Base-by-base conservation (phyloP, 176 grass and related monocot genomes). In the Bothriochloa decipiens region DNA sequence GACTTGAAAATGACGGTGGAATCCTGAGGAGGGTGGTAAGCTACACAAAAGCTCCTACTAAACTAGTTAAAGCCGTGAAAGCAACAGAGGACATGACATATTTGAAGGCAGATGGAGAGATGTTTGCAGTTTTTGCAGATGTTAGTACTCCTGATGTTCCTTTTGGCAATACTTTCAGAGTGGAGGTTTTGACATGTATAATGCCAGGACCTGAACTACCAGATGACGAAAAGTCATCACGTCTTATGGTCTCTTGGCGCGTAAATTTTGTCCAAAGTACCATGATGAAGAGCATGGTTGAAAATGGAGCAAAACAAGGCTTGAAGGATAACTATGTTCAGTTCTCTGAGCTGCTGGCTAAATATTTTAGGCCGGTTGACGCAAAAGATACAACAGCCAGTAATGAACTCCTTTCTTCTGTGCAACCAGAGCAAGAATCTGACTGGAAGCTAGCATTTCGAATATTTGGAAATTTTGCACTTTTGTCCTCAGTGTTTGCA, bases 241-340 rank as follows among this genome's bases (percentile, higher is more conserved):
- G 32, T 37, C 87, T 98, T 81, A 86, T 91, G 28, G 70, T 98
- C 62, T 98, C 96, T 62, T 98, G 96, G 96, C 83, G 81, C 67
- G 5, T 81, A 37, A 98, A 98, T 84, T 98, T 95, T 77, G 35
- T 95, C 45, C 93, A 94, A 86, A 95, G 96, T 80, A 98, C 96
- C 40, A 98, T 98, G 93, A 98, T 98, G 96, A 98, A 93, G 87
- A 45, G 83, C 79, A 90, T 98, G 87, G 86, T 98, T 42, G 96
- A 98, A 92, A 95, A 89, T 80, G 96, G 96, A 20, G 84, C 93
- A 65, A 93, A 41, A 76, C 96, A 98, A 87, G 93, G 96, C 40
- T 82, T 98, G 53, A 95, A 94, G 76, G 96, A 98, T 9, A 92
- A 85, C 71, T 98, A 81, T 16, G 65, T 10, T 42, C 93, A 95